These are phyloP conservation scores for Aspergillus texensis DNA, from an alignment of 2,329 filamentous ascomycete genomes.

Conservation along the genomic window DNA sequence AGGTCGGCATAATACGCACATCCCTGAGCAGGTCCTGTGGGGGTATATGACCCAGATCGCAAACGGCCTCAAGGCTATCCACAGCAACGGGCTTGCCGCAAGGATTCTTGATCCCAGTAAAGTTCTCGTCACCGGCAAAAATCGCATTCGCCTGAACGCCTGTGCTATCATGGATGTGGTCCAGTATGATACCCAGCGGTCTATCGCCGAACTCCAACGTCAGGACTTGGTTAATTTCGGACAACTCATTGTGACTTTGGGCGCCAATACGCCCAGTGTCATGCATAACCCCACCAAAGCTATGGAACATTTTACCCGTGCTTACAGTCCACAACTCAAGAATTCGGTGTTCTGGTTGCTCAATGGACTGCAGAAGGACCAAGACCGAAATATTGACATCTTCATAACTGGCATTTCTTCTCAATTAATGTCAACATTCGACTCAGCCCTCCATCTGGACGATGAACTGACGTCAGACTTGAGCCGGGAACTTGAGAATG, in stretches of 20 bases:
- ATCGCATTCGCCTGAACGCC: constrained; percentile 82
- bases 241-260: constrained; percentile 78
- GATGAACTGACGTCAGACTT: constrained; percentile 75
- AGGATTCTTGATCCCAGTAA: constrained; percentile 86
- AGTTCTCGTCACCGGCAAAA: constrained; percentile 86
- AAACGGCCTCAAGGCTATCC: constrained; percentile 83
- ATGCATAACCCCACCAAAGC: constrained; percentile 68
- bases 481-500: constrained; percentile 84
- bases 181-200: constrained; percentile 71
- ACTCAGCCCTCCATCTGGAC: constrained; percentile 75
- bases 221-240: constrained; percentile 87
- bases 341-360: constrained; percentile 83
- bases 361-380: constrained; percentile 61
- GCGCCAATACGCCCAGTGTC: constrained; percentile 65
- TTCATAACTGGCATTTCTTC: constrained; percentile 78
- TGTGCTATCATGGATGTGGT: constrained; percentile 90
- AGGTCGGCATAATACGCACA: constrained; percentile 51
- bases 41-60: constrained; percentile 89
- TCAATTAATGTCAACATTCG: constrained; percentile 74
- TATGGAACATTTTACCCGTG: constrained; percentile 74
- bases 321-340: constrained; percentile 76
- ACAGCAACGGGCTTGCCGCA: constrained; percentile 77
- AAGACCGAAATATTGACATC: constrained; percentile 72
- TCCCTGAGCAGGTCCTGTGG: constrained; percentile 81
- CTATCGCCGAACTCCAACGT: constrained; percentile 76